Evolutionary conservation across 2,329 filamentous ascomycete genomes (phyloP), one percentile per base, ranked within the genome.

Genomic region (Colletotrichum sp.): DNA sequence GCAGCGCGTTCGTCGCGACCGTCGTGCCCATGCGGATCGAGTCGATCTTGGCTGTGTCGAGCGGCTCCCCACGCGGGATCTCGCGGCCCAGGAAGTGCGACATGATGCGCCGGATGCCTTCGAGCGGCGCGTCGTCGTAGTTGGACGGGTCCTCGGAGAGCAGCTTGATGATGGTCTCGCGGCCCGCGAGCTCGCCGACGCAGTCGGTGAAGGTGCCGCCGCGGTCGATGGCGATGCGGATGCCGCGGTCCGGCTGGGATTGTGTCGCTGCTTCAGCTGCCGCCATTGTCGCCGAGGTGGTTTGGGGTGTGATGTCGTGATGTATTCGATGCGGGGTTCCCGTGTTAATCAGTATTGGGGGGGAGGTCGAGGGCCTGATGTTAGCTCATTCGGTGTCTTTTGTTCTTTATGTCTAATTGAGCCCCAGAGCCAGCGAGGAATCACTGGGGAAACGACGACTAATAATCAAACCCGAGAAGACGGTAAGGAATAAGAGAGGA

Each of bases 11-110:
- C 1, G 96, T 98, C 12, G 96, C 96, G 15, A 98, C 96, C 0
- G 96, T 98, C 2, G 96, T 98, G 60, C 96, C 96, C 96, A 98
- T 98, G 64, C 96, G 94, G 83, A 98, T 98, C 71, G 94, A 96
- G 80, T 97, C 95, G 80, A 98, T 98, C 81, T 93, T 87, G 21
- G 92, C 91, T 1, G 96, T 98, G 83, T 98, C 95, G 10, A 98
- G 87, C 1, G 94, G 88, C 82, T 96, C 89, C 30, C 95, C 95
- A 64, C 96, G 92, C 5, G 95, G 95, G 60, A 98, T 96, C 6
- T 96, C 93, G 74, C 90, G 89, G 70, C 90, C 89, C 3, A 93
- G 92, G 84, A 98, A 98, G 80, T 92, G 93, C 79, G 93, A 94
- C 85, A 98, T 92, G 72, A 98, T 93, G 74, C 96, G 93, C 18